Base-by-base conservation (phyloP, 2,329 filamentous ascomycete genomes). In the Monascus ruber region DNA sequence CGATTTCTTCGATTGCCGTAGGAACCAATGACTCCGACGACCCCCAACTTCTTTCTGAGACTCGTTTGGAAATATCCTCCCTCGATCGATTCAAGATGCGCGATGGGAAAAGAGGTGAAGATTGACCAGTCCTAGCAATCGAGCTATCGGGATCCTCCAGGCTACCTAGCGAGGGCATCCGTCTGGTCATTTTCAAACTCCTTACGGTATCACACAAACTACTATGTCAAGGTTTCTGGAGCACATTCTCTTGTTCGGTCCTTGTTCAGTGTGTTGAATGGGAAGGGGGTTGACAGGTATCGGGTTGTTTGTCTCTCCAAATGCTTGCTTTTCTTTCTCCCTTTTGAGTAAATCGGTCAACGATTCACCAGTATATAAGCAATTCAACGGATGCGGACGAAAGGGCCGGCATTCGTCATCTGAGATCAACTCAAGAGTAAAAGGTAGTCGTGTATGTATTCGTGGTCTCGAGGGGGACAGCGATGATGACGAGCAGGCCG, bases 371-470 rank as follows among this genome's bases (percentile, higher is more conserved):
- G 49, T 51, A 41, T 41, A 43, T 27, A 26, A 43, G 33, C 44
- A 54, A 50, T 49, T 55, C 49, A 35, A 42, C 36, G 38, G 41
- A 36, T 40, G 48, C 40, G 40, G 47, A 53, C 47, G 52, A 55
- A 49, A 44, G 46, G 39, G 45, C 47, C 56, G 40, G 54, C 56
- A 60, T 60, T 58, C 56, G 56, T 57, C 42, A n/a, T 49, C 39
- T 33, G 41, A 35, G 42, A 39, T 37, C 34, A 41, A 42, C 39
- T 44, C 39, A n/a, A 35, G 33, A 35, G 10, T 8, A 26, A 17
- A 8, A 35, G 5, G 33, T 34, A 7, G 33, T 34, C 10, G 17
- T 17, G 33, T 8, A 17, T 17, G 17, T 17, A 17, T 11, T 11
- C 10, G n/a, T 2, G n/a, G 6, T 17, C n/a, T 33, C 10, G 31